Evolutionary conservation across 2,329 filamentous ascomycete genomes (phyloP).

Genomic region (Ceratocystiopsis brevicomis): DNA sequence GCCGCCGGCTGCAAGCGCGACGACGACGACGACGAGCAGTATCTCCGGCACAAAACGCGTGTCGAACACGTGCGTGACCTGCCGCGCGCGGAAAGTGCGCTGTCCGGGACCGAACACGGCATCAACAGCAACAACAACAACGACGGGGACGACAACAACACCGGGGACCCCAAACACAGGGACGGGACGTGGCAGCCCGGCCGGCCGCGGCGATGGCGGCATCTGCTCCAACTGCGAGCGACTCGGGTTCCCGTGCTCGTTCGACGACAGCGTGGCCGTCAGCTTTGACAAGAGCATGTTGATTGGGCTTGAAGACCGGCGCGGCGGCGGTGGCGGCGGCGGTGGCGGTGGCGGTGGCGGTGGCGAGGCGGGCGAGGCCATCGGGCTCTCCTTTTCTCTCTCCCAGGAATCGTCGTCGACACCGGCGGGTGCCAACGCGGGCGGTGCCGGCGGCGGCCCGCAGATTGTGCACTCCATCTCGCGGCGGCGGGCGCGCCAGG

Average conservation of each 20-base stretch:
- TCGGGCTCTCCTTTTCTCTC: no score
- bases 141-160: no score
- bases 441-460: constrained; percentile 6
- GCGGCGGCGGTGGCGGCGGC: background rate
- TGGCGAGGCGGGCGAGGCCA: constrained; percentile 7
- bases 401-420: no score
- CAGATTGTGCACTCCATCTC: constrained; percentile 22
- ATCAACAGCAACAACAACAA: no score
- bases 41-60: constrained; percentile 17
- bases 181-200: constrained; percentile 26
- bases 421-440: no score
- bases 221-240: constrained; percentile 40
- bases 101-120: constrained; percentile 14
- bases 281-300: background rate
- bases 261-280: constrained; percentile 22
- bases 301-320: background rate
- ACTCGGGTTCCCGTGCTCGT: constrained; percentile 37
- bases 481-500: constrained; percentile 34
- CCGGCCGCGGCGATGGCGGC: background rate
- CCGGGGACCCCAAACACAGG: background rate
- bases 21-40: background rate
- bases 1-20: background rate
- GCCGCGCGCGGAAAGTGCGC: constrained; percentile 36
- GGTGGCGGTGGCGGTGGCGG: constrained; percentile 7
- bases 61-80: constrained; percentile 32